Evolutionary conservation across 2,329 filamentous ascomycete genomes (phyloP).

Genomic region (Arthrobotrys iridis): DNA sequence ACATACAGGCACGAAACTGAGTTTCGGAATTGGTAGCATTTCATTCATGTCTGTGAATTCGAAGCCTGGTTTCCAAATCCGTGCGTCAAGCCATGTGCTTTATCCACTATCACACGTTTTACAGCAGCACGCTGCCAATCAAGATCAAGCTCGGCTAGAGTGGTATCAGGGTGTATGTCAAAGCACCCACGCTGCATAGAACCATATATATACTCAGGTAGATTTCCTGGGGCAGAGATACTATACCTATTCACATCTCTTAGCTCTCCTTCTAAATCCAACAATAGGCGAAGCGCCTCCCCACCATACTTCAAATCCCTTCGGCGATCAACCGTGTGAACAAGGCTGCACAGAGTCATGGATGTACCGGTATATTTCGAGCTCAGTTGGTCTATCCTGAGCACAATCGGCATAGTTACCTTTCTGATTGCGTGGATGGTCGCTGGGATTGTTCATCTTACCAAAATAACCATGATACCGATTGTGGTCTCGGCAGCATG

Average conservation of each 20-base stretch:
- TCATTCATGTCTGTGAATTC: neutral
- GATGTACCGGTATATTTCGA: constrained; percentile 61
- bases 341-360: constrained; percentile 1
- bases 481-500: constrained; percentile 62
- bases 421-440: constrained; percentile 62
- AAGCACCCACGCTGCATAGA: neutral
- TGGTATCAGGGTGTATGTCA: neutral
- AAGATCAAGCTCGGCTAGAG: neutral
- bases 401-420: constrained; percentile 63
- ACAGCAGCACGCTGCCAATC: neutral
- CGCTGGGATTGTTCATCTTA: constrained; percentile 62
- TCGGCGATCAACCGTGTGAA: neutral
- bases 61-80: neutral
- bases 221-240: neutral
- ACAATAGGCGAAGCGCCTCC: neutral
- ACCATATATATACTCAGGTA: neutral
- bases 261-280: neutral
- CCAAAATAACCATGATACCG: constrained; percentile 62
- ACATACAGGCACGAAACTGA: neutral
- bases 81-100: constrained; percentile 20
- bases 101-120: neutral
- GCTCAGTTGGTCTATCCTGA: constrained; percentile 64
- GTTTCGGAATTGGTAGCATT: neutral
- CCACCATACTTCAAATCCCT: neutral
- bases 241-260: neutral